Conservation (phyloP, 2,329 filamentous ascomycete genomes). For the Blumeriella jaapii region DNA sequence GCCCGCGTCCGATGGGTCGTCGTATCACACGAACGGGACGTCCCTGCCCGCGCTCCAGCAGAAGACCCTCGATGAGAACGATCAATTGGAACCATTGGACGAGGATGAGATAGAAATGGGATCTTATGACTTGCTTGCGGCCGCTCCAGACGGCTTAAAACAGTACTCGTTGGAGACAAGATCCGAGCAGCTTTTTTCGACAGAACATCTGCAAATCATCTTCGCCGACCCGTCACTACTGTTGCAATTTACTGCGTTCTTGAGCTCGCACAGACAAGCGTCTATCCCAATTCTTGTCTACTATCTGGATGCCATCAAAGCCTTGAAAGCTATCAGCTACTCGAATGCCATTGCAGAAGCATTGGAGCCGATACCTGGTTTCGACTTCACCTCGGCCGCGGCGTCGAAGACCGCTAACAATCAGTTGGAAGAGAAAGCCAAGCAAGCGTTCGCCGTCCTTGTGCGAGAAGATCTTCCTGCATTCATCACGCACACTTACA, state of each 20-base stretch:
- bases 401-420: slow-evolving; percentile 44
- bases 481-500: slow-evolving; percentile 58
- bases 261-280: slow-evolving; percentile 45
- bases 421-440: slow-evolving; percentile 48
- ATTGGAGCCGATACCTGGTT: slow-evolving; percentile 42
- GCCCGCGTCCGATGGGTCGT: slow-evolving; percentile 15
- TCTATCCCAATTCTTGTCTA: slow-evolving; percentile 58
- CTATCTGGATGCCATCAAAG: slow-evolving; percentile 62
- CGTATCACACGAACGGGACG: slow-evolving; percentile 22
- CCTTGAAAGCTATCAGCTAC: slow-evolving; percentile 58
- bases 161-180: slow-evolving; percentile 50
- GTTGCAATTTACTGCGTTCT: slow-evolving; percentile 55
- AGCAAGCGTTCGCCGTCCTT: slow-evolving; percentile 52
- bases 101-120: slow-evolving; percentile 39
- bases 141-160: slow-evolving; percentile 26
- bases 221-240: slow-evolving; percentile 52
- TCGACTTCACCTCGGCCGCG: slow-evolving; percentile 41
- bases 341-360: slow-evolving; percentile 56
- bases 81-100: slow-evolving; percentile 36
- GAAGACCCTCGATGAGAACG: slow-evolving; percentile 31
- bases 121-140: slow-evolving; percentile 41
- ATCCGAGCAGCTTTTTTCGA: slow-evolving; percentile 54
- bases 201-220: slow-evolving; percentile 51
- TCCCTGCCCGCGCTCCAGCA: slow-evolving; percentile 23
- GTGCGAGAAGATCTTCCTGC: slow-evolving; percentile 59